phyloP scores from a whole-genome alignment of 495 filamentous ascomycete genomes.

The Aspergillus homomorphus region DNA sequence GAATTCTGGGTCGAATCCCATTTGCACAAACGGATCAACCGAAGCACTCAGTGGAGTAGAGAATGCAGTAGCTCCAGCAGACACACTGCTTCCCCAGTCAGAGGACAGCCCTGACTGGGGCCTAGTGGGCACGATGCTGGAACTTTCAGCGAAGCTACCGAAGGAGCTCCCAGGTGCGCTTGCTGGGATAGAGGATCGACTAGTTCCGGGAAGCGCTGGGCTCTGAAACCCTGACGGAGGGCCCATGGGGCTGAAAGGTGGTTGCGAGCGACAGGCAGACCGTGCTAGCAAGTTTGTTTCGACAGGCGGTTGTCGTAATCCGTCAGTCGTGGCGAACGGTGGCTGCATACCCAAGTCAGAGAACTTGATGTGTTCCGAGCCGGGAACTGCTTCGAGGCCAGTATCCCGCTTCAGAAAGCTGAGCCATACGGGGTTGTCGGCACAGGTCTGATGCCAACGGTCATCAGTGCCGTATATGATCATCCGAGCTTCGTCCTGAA shows the following conservation, averaged over 20 bases:
- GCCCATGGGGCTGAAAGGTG: constrained; percentile 27
- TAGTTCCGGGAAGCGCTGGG: constrained; percentile 33
- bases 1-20: constrained; percentile 45
- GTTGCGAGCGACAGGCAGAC: constrained; percentile 21
- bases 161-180: constrained; percentile 39
- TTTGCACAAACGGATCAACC: constrained; percentile 39
- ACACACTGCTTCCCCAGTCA: constrained; percentile 41
- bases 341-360: constrained; percentile 41
- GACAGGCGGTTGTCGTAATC: constrained; percentile 28
- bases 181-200: constrained; percentile 35
- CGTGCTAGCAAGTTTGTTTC: constrained; percentile 33
- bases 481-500: constrained; percentile 61
- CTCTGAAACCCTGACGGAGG: constrained; percentile 38
- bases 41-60: constrained; percentile 29
- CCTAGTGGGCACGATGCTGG: constrained; percentile 32
- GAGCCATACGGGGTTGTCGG: constrained; percentile 64
- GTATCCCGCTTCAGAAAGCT: constrained; percentile 63
- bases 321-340: constrained; percentile 35
- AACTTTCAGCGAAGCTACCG: constrained; percentile 40
- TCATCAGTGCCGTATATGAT: constrained; percentile 66
- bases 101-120: constrained; percentile 31
- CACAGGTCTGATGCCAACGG: constrained; percentile 69
- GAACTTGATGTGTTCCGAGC: constrained; percentile 36
- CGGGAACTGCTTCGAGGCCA: constrained; percentile 43
- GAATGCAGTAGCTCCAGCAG: constrained; percentile 30